Evolutionary conservation across 164 flowering plant genomes (phyloP), one percentile per base, ranked within the genome.

Genomic region (Cinnamomum chago): DNA sequence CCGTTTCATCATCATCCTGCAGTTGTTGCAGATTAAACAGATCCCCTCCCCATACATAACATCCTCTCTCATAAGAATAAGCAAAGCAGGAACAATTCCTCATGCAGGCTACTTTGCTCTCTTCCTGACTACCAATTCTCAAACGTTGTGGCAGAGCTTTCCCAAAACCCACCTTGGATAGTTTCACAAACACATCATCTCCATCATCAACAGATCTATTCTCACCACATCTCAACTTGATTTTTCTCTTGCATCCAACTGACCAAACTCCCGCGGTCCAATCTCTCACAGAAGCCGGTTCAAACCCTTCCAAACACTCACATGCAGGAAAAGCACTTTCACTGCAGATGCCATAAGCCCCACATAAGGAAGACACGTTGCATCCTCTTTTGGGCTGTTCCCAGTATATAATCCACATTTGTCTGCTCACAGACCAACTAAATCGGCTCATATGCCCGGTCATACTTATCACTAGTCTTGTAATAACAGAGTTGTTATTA

Each of bases 121-220:
- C 70, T 85, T 55, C 77, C 40, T 33, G 40, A 33, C 40, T 33
- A 33, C 40, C 40, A 4, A 33, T 33, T 33, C 40, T 33, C 40
- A 33, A 77, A 50, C 77, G 80, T 58, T 83, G 83, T 22, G 73
- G 62, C 2, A 71, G n/a, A 20, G 84, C 86, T 70, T 81, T 83
- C 13, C 65, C 52, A 2, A 85, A 82, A 68, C 18, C 76, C 47
- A 33, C 40, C 5, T 33, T 33, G 40, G 62, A 58, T 18, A 6
- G 62, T 58, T 58, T 17, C 62, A 5, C 7, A 22, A 58, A 58
- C 18, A 58, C 4, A 20, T 20, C 62, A 58, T 58, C 22, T 22
- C 62, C 18, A 18, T 58, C 62, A 58, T n/a, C 67, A 15, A 4
- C 30, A 25, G 12, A 22, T 12, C 67, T 7, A 12, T 25, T 24